Conservation (phyloP, 1,284 basidiomycete genomes). For the Naganishia cerealis region DNA sequence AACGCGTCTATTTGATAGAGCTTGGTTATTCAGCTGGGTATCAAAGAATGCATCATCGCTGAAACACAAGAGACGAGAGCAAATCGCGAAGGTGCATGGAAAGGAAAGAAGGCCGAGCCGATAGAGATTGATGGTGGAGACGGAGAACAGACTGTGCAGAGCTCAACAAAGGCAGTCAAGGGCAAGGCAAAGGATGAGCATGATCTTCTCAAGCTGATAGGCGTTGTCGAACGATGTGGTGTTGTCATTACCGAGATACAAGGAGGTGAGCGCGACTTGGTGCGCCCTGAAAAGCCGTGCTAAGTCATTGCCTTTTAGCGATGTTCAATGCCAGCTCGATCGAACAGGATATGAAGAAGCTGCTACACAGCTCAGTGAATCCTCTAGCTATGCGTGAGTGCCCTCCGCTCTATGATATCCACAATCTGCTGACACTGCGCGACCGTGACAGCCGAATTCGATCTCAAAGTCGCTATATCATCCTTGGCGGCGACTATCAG, state of each 20-base stretch:
- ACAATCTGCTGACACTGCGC: neutral
- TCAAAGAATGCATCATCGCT: conserved; percentile 80
- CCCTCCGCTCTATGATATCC: conserved; percentile 36
- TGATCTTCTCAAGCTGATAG: conserved; percentile 79
- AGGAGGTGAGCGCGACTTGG: conserved; percentile 61
- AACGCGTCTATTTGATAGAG: conserved; percentile 60
- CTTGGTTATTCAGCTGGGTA: conserved; percentile 90
- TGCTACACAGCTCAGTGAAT: conserved; percentile 63
- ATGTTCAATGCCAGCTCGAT: conserved; percentile 82
- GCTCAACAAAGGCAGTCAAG: conserved; percentile 18
- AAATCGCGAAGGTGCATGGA: conserved; percentile 12
- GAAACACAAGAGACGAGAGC: conserved; percentile 36
- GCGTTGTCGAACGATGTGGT: conserved; percentile 82
- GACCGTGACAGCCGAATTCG: conserved; percentile 66
- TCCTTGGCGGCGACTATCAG: conserved; percentile 77
- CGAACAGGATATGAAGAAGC: conserved; percentile 77
- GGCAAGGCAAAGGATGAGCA: conserved; percentile 60
- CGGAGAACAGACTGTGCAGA: conserved; percentile 40
- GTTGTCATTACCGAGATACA: conserved; percentile 87
- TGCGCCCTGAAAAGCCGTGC: neutral
- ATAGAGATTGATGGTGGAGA: conserved; percentile 27
- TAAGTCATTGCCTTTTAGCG: conserved; percentile 56
- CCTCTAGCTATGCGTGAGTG: conserved; percentile 56
- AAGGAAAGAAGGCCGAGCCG: conserved; percentile 21
- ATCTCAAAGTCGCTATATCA: conserved; percentile 73